A percentile compares a stretch with the other conserved stretches of the same genome.
Evolutionary conservation across 257 asterid genomes (phyloP).

Genomic region (Jacaranda mimosifolia): DNA sequence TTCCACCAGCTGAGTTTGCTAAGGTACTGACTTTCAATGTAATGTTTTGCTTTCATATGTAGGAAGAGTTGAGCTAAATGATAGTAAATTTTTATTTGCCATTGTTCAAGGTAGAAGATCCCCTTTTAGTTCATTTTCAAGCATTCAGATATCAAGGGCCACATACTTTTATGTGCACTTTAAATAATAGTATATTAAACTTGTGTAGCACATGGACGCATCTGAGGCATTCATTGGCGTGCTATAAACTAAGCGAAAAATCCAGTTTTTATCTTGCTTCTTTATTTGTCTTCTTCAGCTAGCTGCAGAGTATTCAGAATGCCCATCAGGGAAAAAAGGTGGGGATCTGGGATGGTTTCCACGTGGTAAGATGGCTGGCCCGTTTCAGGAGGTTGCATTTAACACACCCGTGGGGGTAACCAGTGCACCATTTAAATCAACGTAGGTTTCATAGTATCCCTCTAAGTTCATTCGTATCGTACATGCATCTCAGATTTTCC

Average conservation of each 20-base stretch:
- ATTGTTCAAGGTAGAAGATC: background rate
- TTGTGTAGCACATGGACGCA: background rate
- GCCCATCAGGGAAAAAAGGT: slow-evolving; percentile 98
- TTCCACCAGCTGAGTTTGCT: slow-evolving; percentile 99
- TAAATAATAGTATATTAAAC: no score
- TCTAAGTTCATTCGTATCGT: slow-evolving; percentile 10
- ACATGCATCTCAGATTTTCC: background rate
- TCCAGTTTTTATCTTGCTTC: background rate
- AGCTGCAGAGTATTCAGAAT: slow-evolving; percentile 95
- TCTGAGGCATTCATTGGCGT: background rate
- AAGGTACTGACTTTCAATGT: slow-evolving; percentile 59
- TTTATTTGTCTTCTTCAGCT: slow-evolving; percentile 50
- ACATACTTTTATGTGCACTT: background rate
- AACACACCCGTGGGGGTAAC: slow-evolving; percentile 86
- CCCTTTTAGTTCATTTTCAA: slow-evolving; percentile 11
- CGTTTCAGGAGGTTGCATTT: slow-evolving; percentile 99
- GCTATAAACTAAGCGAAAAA: background rate
- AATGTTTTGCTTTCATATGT: slow-evolving; percentile 16
- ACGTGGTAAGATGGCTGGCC: slow-evolving; percentile 99
- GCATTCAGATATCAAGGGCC: background rate
- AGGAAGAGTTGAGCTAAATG: slow-evolving; percentile 1
- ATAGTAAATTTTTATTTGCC: slow-evolving; percentile 16
- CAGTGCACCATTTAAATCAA: slow-evolving; percentile 92
- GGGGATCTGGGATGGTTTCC: slow-evolving; percentile 99
- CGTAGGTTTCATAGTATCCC: slow-evolving; percentile 60